phyloP scores from a whole-genome alignment of 2,329 filamentous ascomycete species.

The Alternaria alternata region DNA sequence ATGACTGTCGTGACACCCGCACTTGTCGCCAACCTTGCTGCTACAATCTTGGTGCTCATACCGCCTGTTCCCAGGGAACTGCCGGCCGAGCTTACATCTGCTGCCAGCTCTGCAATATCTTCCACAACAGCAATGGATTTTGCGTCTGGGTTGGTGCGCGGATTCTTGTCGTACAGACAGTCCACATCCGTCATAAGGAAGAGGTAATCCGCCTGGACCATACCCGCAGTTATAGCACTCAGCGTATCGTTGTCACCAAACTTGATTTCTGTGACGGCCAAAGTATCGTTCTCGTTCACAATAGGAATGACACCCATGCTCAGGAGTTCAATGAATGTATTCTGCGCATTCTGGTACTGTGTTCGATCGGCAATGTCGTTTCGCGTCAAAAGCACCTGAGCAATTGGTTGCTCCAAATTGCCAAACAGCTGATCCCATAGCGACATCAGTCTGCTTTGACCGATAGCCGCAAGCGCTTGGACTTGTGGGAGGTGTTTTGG shows the following conservation, averaged over 20 bases:
- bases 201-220: slow-evolving; percentile 95
- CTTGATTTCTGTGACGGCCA: slow-evolving; percentile 98
- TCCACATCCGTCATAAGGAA: slow-evolving; percentile 99
- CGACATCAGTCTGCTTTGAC: slow-evolving; percentile 92
- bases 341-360: slow-evolving; percentile 95
- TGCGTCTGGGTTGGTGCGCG: slow-evolving; percentile 82
- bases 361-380: slow-evolving; percentile 97
- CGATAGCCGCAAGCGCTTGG: slow-evolving; percentile 94
- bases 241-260: slow-evolving; percentile 99
- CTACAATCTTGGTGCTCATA: slow-evolving; percentile 97
- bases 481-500: slow-evolving; percentile 91
- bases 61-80: slow-evolving; percentile 91
- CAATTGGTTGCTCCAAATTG: slow-evolving; percentile 87
- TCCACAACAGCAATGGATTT: slow-evolving; percentile 91
- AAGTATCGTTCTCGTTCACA: slow-evolving; percentile 97
- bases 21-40: slow-evolving; percentile 88
- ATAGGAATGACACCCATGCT: slow-evolving; percentile 97
- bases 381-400: slow-evolving; percentile 91
- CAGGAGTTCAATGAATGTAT: slow-evolving; percentile 87
- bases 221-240: slow-evolving; percentile 93
- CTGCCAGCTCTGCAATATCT: slow-evolving; percentile 82
- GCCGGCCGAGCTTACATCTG: slow-evolving; percentile 89
- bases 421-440: slow-evolving; percentile 94
- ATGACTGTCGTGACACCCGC: slow-evolving; percentile 97
- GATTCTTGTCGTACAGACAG: slow-evolving; percentile 96